phyloP scores from a whole-genome alignment of 768 basidiomycete genomes.

The Lentinula detonsa region DNA sequence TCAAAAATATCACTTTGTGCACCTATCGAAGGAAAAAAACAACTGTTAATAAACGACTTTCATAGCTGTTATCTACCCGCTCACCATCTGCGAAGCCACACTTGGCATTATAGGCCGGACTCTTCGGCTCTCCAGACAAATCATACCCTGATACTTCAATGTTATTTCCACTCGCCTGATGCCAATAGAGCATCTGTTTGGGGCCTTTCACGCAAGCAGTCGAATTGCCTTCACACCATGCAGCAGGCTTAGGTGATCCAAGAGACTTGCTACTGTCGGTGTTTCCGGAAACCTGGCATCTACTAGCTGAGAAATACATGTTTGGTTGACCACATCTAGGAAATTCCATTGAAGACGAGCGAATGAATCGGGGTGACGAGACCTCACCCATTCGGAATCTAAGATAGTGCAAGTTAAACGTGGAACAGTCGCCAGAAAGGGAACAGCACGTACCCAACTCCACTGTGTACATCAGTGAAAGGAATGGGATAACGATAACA shows the following conservation, averaged over 20 bases:
- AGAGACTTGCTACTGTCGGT: conserved; percentile 32
- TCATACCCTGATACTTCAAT: conserved; percentile 32
- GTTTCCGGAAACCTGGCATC: conserved; percentile 41
- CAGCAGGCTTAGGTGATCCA: conserved; percentile 35
- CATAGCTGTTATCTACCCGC: neutral
- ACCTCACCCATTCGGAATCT: conserved; percentile 3
- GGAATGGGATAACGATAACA: neutral
- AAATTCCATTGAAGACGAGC: neutral
- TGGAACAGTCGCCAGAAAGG: neutral
- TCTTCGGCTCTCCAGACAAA: conserved; percentile 28
- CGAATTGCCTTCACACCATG: conserved; percentile 46
- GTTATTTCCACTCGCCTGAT: conserved; percentile 44
- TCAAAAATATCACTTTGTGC: conserved; percentile 37
- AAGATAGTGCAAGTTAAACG: neutral
- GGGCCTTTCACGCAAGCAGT: conserved; percentile 39
- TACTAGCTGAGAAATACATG: conserved; percentile 42
- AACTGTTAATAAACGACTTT: neutral
- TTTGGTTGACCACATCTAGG: conserved; percentile 46
- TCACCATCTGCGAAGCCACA: conserved; percentile 39
- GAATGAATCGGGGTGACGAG: no score
- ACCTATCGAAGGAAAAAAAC: conserved; percentile 16
- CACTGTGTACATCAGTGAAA: neutral
- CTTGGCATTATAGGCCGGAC: conserved; percentile 43
- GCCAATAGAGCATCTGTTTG: conserved; percentile 54
- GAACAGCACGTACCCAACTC: neutral